These are phyloP conservation scores for Scleroderma bovista DNA, from an alignment of 768 basidiomycete species.

Conservation along the genomic window DNA sequence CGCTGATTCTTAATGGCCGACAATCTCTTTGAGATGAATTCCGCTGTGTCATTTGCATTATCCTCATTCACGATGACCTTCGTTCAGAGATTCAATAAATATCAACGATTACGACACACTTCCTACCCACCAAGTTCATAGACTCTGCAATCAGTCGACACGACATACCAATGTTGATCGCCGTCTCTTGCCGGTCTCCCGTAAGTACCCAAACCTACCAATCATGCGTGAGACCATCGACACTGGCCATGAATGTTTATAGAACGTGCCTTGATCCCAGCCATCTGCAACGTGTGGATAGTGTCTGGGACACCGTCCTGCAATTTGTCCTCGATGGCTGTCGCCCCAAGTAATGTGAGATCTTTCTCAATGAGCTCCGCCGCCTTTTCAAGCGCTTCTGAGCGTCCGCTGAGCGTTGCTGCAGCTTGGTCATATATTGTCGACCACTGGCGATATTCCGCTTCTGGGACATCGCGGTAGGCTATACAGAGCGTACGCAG, in stretches of 20 bases:
- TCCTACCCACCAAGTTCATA: constrained; percentile 80
- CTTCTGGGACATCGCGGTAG: constrained; percentile 84
- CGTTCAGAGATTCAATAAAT: constrained; percentile 1
- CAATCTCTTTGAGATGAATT: constrained; percentile 84
- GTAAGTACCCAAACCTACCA: constrained; percentile 94
- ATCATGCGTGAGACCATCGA: constrained; percentile 5
- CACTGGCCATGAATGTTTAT: not conserved
- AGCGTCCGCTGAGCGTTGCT: constrained; percentile 90
- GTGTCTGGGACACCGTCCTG: constrained; percentile 99
- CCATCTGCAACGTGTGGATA: constrained; percentile 95
- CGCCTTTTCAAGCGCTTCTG: constrained; percentile 89
- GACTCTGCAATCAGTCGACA: constrained; percentile 96
- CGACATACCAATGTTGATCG: constrained; percentile 98
- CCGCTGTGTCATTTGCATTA: constrained; percentile 70
- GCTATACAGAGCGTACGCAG: constrained; percentile 95
- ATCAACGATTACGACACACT: not conserved
- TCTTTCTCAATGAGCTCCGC: constrained; percentile 97
- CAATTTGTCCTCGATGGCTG: constrained; percentile 97
- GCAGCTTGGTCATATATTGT: constrained; percentile 88
- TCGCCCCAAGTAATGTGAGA: constrained; percentile 88
- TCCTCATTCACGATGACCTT: constrained; percentile 95
- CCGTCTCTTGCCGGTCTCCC: constrained; percentile 97
- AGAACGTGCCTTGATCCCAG: constrained; percentile 80
- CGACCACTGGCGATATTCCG: constrained; percentile 89
- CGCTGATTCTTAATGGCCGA: constrained; percentile 92